Evolutionary conservation across 73 alveolate species (phyloP).

Genomic region (Tetrahymena elliotti): DNA sequence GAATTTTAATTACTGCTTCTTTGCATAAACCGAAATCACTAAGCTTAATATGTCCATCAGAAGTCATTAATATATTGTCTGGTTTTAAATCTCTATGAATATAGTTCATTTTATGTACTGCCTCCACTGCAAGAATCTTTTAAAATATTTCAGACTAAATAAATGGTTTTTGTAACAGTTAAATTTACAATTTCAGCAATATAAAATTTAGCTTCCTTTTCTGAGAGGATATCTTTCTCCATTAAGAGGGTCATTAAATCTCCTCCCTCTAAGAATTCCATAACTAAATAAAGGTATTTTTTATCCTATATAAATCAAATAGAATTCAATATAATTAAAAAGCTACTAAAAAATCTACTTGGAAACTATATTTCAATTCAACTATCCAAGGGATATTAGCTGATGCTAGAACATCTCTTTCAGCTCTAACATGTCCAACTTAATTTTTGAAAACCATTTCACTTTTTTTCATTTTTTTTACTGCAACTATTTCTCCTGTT

Average conservation of each 20-base stretch:
- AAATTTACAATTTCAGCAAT: constrained; percentile 11
- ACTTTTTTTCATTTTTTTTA: constrained; percentile 60
- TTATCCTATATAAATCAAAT: constrained; percentile 33
- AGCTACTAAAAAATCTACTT: neutral
- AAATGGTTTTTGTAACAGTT: no score
- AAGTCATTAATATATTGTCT: constrained; percentile 19
- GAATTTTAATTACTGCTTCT: neutral
- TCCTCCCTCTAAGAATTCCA: constrained; percentile 77
- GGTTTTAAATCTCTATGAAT: constrained; percentile 40
- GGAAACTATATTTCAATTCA: constrained; percentile 38
- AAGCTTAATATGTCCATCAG: constrained; percentile 24
- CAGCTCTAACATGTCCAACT: constrained; percentile 64
- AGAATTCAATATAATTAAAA: neutral
- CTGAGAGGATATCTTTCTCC: constrained; percentile 32
- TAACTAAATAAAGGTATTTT: constrained; percentile 56
- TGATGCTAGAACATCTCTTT: constrained; percentile 52
- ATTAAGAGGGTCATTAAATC: constrained; percentile 64
- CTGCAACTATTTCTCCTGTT: constrained; percentile 57
- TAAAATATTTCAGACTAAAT: no score
- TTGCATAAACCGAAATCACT: constrained; percentile 38
- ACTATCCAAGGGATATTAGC: constrained; percentile 45
- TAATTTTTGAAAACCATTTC: constrained; percentile 60
- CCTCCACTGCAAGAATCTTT: constrained; percentile 8
- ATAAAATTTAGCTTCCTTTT: constrained; percentile 25
- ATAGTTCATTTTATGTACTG: constrained; percentile 23